These are phyloP conservation scores for Corniculantispora saksenae DNA, from an alignment of 2,329 filamentous ascomycete species.

Conservation along the genomic window DNA sequence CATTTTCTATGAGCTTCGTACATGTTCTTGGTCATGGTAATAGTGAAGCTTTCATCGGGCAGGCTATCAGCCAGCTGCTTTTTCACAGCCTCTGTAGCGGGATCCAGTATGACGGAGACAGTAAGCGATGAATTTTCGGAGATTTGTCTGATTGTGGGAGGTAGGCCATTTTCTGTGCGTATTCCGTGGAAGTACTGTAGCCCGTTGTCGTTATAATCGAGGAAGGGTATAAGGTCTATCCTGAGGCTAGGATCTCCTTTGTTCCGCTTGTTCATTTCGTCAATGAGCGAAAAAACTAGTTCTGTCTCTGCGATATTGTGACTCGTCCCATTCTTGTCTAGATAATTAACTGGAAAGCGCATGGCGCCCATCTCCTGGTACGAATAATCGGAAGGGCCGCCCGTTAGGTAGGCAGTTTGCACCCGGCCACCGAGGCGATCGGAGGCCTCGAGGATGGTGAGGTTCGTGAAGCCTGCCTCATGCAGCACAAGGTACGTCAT, in stretches of 20 bases:
- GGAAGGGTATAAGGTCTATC: conserved; percentile 65
- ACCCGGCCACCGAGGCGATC: conserved; percentile 64
- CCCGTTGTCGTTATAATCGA: conserved; percentile 56
- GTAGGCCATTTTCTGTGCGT: conserved; percentile 51
- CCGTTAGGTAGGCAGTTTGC: conserved; percentile 62
- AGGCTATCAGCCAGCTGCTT: conserved; percentile 40
- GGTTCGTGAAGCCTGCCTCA: conserved; percentile 57
- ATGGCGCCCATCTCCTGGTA: conserved; percentile 70
- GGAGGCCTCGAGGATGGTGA: conserved; percentile 63
- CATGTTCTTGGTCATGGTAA: conserved; percentile 43
- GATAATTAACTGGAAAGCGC: conserved; percentile 59
- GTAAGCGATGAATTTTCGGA: conserved; percentile 44
- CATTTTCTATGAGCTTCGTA: conserved; percentile 46
- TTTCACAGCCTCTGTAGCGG: conserved; percentile 36
- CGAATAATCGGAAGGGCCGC: conserved; percentile 61
- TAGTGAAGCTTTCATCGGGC: conserved; percentile 36
- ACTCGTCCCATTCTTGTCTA: conserved; percentile 55
- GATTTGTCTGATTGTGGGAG: conserved; percentile 54
- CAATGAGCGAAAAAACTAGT: conserved; percentile 64
- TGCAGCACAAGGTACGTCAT: conserved; percentile 57
- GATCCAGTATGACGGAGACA: conserved; percentile 33
- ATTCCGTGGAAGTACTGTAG: conserved; percentile 50
- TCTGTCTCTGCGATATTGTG: conserved; percentile 62
- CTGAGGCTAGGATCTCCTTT: conserved; percentile 46
- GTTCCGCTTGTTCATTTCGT: conserved; percentile 61